phyloP scores from a whole-genome alignment of 1,284 basidiomycete species.

The Exobasidium rhododendri region DNA sequence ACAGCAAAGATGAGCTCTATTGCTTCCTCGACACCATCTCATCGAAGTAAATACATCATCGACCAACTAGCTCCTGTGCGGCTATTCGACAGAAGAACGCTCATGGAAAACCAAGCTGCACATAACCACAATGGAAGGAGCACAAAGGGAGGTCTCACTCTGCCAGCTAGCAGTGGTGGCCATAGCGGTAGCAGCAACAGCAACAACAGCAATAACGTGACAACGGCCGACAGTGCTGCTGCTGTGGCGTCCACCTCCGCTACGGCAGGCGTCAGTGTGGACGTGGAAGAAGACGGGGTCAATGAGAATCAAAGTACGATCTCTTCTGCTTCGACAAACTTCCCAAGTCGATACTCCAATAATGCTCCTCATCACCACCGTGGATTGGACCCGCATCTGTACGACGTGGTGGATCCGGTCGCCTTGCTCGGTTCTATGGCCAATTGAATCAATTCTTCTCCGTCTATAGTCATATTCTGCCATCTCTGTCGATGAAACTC shows the following conservation, averaged over 20 bases:
- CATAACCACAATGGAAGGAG: background rate
- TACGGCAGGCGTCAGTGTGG: slow-evolving; percentile 21
- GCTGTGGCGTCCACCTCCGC: slow-evolving; percentile 17
- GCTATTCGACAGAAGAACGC: slow-evolving; percentile 35
- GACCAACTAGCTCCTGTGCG: slow-evolving; percentile 43
- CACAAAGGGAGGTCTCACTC: slow-evolving; percentile 14
- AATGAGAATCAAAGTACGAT: slow-evolving; percentile 29
- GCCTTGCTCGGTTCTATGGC: slow-evolving; percentile 37
- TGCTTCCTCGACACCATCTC: slow-evolving; percentile 7
- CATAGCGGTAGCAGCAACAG: background rate
- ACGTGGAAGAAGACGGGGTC: slow-evolving; percentile 21
- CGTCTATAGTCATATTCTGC: slow-evolving; percentile 1
- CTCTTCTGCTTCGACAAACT: background rate
- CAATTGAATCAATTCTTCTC: slow-evolving; percentile 21
- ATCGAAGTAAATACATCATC: slow-evolving; percentile 37
- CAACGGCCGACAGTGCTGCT: slow-evolving; percentile 5
- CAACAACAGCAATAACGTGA: background rate
- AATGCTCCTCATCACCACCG: slow-evolving; percentile 23
- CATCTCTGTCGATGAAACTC: background rate
- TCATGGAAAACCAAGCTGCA: slow-evolving; percentile 31
- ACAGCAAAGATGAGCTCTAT: slow-evolving; percentile 29
- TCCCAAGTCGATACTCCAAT: slow-evolving; percentile 1
- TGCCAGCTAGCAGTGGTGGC: slow-evolving; percentile 4
- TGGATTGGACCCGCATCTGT: slow-evolving; percentile 42
- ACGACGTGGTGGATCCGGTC: slow-evolving; percentile 49